Evolutionary conservation across 441 rosid genomes (phyloP).

Genomic region (Croton laevigatus): DNA sequence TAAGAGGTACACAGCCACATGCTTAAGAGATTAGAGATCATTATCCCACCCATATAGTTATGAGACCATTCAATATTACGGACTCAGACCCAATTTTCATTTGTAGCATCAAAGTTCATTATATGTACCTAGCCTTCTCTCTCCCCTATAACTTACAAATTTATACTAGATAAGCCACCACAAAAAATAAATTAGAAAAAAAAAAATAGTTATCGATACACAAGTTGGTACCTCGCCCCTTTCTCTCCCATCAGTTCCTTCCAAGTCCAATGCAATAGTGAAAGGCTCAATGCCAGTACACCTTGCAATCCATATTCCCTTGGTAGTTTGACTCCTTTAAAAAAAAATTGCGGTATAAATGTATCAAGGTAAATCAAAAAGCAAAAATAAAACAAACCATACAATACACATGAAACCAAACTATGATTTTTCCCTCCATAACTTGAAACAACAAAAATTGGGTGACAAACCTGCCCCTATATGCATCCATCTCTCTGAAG

Average conservation of each 20-base stretch:
- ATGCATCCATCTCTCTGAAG: constrained; percentile 80
- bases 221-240: constrained; percentile 72
- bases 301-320: constrained; percentile 88
- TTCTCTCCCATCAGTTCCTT: constrained; percentile 96
- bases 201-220: background rate
- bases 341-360: constrained; percentile 13
- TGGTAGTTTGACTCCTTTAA: constrained; percentile 92
- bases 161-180: background rate
- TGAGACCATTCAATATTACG: background rate
- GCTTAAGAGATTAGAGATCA: background rate
- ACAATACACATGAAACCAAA: background rate
- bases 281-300: constrained; percentile 77
- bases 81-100: background rate
- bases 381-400: background rate
- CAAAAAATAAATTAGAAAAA: background rate
- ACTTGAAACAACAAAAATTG: constrained; percentile 15
- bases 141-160: background rate
- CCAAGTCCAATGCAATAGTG: constrained; percentile 87
- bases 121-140: background rate
- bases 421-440: constrained; percentile 6
- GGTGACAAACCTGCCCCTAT: constrained; percentile 25
- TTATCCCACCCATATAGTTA: background rate
- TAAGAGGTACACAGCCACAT: background rate
- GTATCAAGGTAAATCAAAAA: background rate
- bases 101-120: background rate